Evolutionary conservation across 164 flowering plant genomes (phyloP).

Genomic region (Houttuynia cordata): DNA sequence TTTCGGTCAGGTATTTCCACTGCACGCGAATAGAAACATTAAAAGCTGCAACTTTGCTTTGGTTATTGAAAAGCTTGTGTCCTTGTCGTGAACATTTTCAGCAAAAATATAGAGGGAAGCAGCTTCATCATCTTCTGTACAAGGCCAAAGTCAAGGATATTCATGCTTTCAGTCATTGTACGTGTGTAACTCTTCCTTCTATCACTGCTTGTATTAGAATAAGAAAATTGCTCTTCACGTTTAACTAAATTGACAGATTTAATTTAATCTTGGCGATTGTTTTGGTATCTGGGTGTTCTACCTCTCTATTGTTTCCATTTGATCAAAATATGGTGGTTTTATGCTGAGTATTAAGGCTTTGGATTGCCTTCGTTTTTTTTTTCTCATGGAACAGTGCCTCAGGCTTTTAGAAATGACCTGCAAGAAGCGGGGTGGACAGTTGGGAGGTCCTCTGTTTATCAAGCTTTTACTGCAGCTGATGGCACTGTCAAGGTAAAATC

Average conservation of each 20-base stretch:
- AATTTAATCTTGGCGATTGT: background rate
- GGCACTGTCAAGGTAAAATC: conserved; percentile 67
- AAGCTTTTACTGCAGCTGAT: conserved; percentile 71
- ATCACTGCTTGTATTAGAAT: too few species aligned
- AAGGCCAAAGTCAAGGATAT: conserved; percentile 70
- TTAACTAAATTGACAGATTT: background rate
- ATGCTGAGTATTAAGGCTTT: background rate
- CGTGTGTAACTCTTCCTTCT: conserved; percentile 11
- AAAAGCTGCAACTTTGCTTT: background rate
- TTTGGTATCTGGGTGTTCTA: background rate
- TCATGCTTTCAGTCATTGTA: conserved; percentile 66
- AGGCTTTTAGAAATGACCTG: conserved; percentile 68
- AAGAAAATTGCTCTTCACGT: background rate
- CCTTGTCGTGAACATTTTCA: conserved; percentile 5
- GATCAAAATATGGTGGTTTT: background rate
- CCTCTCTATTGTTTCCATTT: background rate
- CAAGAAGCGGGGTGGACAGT: conserved; percentile 85
- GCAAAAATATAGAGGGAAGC: conserved; percentile 90
- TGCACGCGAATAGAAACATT: background rate
- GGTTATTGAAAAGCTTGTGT: background rate
- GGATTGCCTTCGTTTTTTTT: background rate
- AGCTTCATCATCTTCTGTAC: conserved; percentile 73
- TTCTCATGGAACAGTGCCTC: conserved; percentile 48
- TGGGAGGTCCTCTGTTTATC: conserved; percentile 72
- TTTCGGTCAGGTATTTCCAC: conserved; percentile 52